Evolutionary conservation across 345 rosid species (phyloP), one percentile per base, ranked within the genome.

Genomic region (Chamaenerion angustifolium): DNA sequence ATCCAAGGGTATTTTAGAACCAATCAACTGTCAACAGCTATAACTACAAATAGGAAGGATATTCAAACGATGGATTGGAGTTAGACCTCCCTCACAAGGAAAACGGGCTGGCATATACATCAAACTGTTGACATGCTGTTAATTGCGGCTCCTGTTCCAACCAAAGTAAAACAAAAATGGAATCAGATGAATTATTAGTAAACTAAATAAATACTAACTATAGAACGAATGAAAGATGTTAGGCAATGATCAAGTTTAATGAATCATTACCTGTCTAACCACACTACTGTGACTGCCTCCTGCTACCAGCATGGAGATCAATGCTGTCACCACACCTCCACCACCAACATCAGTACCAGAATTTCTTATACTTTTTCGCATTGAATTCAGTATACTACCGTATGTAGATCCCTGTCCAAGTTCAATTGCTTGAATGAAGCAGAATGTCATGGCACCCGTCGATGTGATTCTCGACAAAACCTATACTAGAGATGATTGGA

Each of bases 371-470:
- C 85, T 64, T 11, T 67, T 16, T 23, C 94, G 96, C 88, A 83
- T 81, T 23, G 90, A 61, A 52, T 59, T 77, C 27, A 81, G 83
- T 21, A 89, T 64, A 71, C 72, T 83, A 46, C 90, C 94, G 42
- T 89, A 85, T 17, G 97, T 81, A 31, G 70, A 14, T 11, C 67
- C 85, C 18, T 81, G 75, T 31, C 88, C 67, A n/a, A 60, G 75
- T 60, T 89, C 88, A 54, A 85, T 74, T 0, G 94, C 97, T 79
- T 79, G 85, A 56, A 89, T 89, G 60, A 85, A 85, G 64, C 85
- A 83, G 70, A 65, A 83, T 12, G 95, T 83, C 97, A 85, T 83
- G 51, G 95, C 95, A 51, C 95, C 88, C 0, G 94, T 85, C 3
- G 85, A 83, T 9, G 94, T 83, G 55, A 85, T 71, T 74, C 61